These are phyloP conservation scores for Coemansia asiatica DNA, from an alignment of 192 early-diverging fungal species.

Conservation along the genomic window DNA sequence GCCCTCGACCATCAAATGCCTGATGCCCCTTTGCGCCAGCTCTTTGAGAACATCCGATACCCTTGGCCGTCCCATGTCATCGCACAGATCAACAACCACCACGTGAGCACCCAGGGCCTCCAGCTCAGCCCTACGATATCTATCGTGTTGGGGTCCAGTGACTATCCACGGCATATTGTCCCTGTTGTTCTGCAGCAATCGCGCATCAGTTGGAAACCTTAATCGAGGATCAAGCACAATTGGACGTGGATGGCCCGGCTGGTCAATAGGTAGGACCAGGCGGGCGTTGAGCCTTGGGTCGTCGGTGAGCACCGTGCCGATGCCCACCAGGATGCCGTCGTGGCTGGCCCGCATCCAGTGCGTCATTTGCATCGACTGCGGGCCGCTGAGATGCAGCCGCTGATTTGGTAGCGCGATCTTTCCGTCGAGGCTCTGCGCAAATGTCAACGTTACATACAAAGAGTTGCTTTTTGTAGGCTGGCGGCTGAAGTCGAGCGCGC, in stretches of 20 bases:
- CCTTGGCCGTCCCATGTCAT: constrained; percentile 5
- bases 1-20: constrained; percentile 85
- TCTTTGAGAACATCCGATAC: constrained; percentile 18
- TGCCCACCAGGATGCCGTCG: constrained; percentile 85
- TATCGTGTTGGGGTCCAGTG: constrained; percentile 29
- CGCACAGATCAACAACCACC: constrained; percentile 32
- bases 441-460: constrained; percentile 79
- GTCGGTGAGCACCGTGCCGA: constrained; percentile 78
- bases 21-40: constrained; percentile 44
- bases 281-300: constrained; percentile 67
- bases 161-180: constrained; percentile 63
- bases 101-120: constrained; percentile 65
- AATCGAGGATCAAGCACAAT: constrained; percentile 76
- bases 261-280: constrained; percentile 12
- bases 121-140: constrained; percentile 31
- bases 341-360: constrained; percentile 72
- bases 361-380: constrained; percentile 75
- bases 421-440: constrained; percentile 87
- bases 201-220: constrained; percentile 60
- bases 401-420: constrained; percentile 62
- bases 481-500: neutral
- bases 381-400: constrained; percentile 70
- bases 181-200: constrained; percentile 51
- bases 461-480: constrained; percentile 5
- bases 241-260: constrained; percentile 60